Evolutionary conservation across 1,284 basidiomycete genomes (phyloP).

Genomic region (Sanghuangporus sanghuang): DNA sequence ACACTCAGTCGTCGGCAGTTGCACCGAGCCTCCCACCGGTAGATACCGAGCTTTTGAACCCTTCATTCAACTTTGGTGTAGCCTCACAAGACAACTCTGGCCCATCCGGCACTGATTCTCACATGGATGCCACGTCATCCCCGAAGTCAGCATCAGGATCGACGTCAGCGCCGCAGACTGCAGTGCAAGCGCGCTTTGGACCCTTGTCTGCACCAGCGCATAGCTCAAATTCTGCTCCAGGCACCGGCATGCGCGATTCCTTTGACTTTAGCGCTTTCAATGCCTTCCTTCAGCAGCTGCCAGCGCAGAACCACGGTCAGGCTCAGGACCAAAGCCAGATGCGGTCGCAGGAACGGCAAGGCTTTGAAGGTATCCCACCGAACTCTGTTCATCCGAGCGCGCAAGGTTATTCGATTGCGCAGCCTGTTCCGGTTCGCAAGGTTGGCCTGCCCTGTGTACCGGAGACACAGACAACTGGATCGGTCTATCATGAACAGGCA

Average conservation of each 20-base stretch:
- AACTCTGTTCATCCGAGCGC: background rate
- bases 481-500: background rate
- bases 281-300: background rate
- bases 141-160: background rate
- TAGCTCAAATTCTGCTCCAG: background rate
- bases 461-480: background rate
- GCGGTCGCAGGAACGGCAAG: background rate
- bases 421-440: constrained; percentile 9
- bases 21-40: constrained; percentile 45
- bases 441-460: constrained; percentile 8
- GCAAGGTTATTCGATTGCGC: background rate
- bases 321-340: background rate
- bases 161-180: background rate
- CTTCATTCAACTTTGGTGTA: constrained; percentile 33
- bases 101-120: background rate
- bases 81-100: constrained; percentile 14
- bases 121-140: background rate
- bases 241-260: constrained; percentile 12
- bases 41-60: constrained; percentile 46
- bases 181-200: background rate
- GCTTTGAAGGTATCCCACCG: background rate
- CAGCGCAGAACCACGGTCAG: background rate
- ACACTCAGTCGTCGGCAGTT: background rate
- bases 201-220: background rate
- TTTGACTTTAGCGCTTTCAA: constrained; percentile 16